These are phyloP conservation scores for Lonicera japonica DNA, from an alignment of 129 eudicot genomes.

Conservation along the genomic window DNA sequence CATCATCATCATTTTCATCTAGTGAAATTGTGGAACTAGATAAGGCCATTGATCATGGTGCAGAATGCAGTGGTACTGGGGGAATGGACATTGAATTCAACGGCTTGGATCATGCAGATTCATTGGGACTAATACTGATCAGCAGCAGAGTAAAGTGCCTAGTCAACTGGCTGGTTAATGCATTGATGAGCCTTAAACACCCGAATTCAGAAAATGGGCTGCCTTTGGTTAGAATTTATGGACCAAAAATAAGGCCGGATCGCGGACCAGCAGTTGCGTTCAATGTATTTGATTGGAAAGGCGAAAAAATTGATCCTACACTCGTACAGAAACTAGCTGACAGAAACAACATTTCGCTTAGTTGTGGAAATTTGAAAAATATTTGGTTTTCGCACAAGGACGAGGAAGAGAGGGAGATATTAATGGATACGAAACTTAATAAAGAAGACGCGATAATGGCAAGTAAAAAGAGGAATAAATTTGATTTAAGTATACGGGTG, in stretches of 20 bases:
- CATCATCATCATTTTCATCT: background rate
- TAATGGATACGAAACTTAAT: slow-evolving; percentile 12
- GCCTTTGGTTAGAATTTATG: slow-evolving; percentile 31
- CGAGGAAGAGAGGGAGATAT: slow-evolving; percentile 11
- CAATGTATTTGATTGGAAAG: slow-evolving; percentile 52
- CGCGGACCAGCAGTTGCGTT: slow-evolving; percentile 43
- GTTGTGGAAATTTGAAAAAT: slow-evolving; percentile 23
- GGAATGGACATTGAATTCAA: slow-evolving; percentile 15
- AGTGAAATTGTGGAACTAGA: slow-evolving; percentile 11
- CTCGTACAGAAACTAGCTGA: slow-evolving; percentile 47
- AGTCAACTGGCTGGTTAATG: slow-evolving; percentile 44
- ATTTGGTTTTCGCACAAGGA: slow-evolving; percentile 22
- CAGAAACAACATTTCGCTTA: slow-evolving; percentile 30
- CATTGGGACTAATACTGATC: slow-evolving; percentile 35
- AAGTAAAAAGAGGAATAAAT: slow-evolving; percentile 13
- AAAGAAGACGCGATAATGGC: background rate
- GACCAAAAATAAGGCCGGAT: slow-evolving; percentile 29
- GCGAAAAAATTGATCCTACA: slow-evolving; percentile 37
- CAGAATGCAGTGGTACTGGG: background rate
- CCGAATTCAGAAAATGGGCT: slow-evolving; percentile 32
- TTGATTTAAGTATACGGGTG: slow-evolving; percentile 18
- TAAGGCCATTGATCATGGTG: background rate
- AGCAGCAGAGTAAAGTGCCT: slow-evolving; percentile 33
- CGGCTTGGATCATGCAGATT: slow-evolving; percentile 45
- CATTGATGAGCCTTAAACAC: slow-evolving; percentile 31